These are phyloP conservation scores for Fennellomyces sp. DNA, from an alignment of 371 early-diverging fungal genomes.

Conservation along the genomic window DNA sequence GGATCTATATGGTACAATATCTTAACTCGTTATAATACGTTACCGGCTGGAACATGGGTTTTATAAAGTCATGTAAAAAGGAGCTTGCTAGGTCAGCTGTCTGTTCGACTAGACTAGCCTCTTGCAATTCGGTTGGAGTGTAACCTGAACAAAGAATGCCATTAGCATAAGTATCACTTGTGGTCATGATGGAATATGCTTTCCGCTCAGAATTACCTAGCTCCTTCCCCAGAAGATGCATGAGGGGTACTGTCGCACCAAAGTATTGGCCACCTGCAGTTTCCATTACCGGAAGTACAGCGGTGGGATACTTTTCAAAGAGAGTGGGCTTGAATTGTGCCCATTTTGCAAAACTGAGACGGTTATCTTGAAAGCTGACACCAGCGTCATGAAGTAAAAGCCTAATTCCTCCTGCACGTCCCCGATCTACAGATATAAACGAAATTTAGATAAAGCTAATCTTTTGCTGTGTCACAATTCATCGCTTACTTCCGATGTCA, in stretches of 20 bases:
- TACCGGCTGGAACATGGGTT: neutral
- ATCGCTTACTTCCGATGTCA: neutral
- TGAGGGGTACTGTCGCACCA: neutral
- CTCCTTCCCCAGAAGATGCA: neutral
- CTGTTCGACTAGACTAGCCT: neutral
- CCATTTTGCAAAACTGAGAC: neutral
- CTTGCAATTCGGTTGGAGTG: neutral
- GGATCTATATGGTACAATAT: neutral
- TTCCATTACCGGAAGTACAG: neutral
- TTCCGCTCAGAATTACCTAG: neutral
- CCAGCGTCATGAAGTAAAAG: neutral
- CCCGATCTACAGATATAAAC: no score
- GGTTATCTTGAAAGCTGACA: neutral
- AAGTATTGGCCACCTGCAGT: neutral
- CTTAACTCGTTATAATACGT: neutral
- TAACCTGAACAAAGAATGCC: neutral
- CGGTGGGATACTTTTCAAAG: neutral
- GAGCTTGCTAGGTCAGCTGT: neutral
- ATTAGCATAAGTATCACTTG: neutral
- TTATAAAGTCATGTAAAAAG: neutral
- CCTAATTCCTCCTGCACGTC: neutral
- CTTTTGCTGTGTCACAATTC: no score
- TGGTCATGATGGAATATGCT: neutral
- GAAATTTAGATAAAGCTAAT: no score
- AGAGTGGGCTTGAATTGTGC: neutral